These are phyloP conservation scores for Rhodotorula sp. DNA, from an alignment of 1,284 basidiomycete genomes.

Conservation along the genomic window DNA sequence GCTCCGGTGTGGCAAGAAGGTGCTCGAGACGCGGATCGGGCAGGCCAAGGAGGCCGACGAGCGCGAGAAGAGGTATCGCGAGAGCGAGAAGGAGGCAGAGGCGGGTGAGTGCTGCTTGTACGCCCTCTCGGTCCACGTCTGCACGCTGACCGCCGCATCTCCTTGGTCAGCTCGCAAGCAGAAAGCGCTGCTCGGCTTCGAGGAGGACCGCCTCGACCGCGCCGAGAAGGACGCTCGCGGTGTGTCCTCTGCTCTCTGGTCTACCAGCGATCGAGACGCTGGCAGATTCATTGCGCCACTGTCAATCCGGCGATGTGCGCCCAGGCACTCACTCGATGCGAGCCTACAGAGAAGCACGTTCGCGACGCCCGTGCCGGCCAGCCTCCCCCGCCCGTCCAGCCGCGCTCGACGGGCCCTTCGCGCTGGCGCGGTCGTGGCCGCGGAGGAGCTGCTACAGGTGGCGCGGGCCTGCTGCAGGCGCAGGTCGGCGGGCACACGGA, in stretches of 20 bases:
- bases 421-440: neutral
- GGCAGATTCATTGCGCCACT: too few relatives aligned
- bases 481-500: neutral
- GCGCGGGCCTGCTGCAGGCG: neutral
- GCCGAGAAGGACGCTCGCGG: slow-evolving; percentile 32
- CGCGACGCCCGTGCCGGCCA: slow-evolving; percentile 10
- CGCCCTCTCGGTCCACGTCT: neutral
- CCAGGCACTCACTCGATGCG: too few relatives aligned
- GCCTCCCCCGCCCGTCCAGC: neutral
- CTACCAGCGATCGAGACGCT: neutral
- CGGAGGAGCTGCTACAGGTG: neutral
- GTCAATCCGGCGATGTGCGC: too few relatives aligned
- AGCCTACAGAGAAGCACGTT: slow-evolving; percentile 15
- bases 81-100: slow-evolving; percentile 31
- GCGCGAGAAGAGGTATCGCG: slow-evolving; percentile 29
- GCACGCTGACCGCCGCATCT: neutral
- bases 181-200: slow-evolving; percentile 30
- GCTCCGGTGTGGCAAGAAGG: slow-evolving; percentile 16
- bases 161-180: slow-evolving; percentile 13
- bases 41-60: slow-evolving; percentile 32
- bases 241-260: neutral
- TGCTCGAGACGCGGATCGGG: slow-evolving; percentile 11
- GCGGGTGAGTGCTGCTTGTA: neutral
- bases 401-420: neutral
- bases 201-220: slow-evolving; percentile 33